Evolutionary conservation across 2,329 filamentous ascomycete genomes (phyloP).

Genomic region (Alternaria viburni): DNA sequence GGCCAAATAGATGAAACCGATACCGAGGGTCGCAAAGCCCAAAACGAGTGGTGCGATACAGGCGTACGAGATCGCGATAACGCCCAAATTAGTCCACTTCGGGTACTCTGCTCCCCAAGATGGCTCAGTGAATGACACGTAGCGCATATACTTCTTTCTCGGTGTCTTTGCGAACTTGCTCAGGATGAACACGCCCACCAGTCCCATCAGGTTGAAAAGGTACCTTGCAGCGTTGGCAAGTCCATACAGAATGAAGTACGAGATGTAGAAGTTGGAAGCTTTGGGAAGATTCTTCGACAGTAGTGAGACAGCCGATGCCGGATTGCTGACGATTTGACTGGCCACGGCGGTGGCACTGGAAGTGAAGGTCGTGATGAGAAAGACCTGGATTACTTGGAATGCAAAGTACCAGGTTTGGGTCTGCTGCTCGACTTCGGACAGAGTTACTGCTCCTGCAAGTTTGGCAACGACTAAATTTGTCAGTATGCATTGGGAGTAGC

Average conservation of each 20-base stretch:
- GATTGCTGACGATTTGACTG: conserved; percentile 65
- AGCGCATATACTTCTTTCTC: conserved; percentile 42
- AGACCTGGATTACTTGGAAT: conserved; percentile 91
- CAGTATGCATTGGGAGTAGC: background rate
- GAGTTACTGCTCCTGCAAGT: conserved; percentile 44
- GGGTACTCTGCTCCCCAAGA: conserved; percentile 56
- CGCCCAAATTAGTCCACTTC: conserved; percentile 54
- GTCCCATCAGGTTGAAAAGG: conserved; percentile 77
- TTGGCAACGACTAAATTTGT: conserved; percentile 37
- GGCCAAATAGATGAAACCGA: conserved; percentile 55
- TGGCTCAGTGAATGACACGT: conserved; percentile 50
- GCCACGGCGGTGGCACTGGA: conserved; percentile 73
- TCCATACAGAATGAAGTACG: conserved; percentile 92
- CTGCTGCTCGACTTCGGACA: conserved; percentile 67
- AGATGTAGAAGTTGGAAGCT: conserved; percentile 93
- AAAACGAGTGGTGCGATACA: conserved; percentile 57
- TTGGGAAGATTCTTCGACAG: conserved; percentile 78
- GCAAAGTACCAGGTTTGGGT: conserved; percentile 92
- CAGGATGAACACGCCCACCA: conserved; percentile 85
- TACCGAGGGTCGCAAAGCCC: conserved; percentile 53
- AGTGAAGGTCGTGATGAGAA: conserved; percentile 82
- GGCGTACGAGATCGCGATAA: conserved; percentile 55
- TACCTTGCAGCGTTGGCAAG: conserved; percentile 37
- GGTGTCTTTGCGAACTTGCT: conserved; percentile 62
- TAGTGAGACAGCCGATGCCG: conserved; percentile 65